A percentile compares a stretch with the other conserved stretches of the same genome.
These are phyloP conservation scores for Nakataea oryzae DNA, from an alignment of 2,329 filamentous ascomycete species.

Conservation along the genomic window DNA sequence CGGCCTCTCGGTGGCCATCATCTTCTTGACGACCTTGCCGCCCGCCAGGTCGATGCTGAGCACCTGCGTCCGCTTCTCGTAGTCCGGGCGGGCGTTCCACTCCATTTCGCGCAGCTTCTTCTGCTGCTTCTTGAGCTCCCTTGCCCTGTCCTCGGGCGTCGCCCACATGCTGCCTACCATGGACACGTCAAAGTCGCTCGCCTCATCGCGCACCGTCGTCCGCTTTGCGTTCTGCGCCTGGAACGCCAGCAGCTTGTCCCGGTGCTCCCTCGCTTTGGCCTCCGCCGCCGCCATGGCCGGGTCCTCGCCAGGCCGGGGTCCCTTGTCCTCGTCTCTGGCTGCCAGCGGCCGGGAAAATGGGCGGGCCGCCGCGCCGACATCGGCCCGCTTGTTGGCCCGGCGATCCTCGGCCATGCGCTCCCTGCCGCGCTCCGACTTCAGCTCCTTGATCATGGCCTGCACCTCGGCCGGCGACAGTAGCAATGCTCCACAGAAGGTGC, in stretches of 20 bases:
- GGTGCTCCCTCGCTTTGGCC: conserved; percentile 62
- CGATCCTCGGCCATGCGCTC: conserved; percentile 81
- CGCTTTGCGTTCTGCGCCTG: conserved; percentile 78
- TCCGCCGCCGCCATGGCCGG: conserved; percentile 43
- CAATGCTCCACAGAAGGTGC: conserved; percentile 75
- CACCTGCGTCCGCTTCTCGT: conserved; percentile 78
- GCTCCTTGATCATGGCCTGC: conserved; percentile 72
- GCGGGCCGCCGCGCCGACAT: conserved; percentile 49
- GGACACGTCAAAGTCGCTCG: conserved; percentile 48
- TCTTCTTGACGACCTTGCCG: conserved; percentile 64
- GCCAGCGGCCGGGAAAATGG: conserved; percentile 43
- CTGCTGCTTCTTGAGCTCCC: conserved; percentile 78
- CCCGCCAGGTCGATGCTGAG: conserved; percentile 75
- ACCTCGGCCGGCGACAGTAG: conserved; percentile 65
- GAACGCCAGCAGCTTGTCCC: conserved; percentile 71
- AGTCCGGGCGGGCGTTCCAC: conserved; percentile 75
- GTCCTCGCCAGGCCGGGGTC: conserved; percentile 13
- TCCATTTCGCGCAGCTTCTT: conserved; percentile 76
- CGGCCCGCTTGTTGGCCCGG: conserved; percentile 53
- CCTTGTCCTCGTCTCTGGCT: conserved; percentile 18
- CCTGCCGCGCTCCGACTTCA: conserved; percentile 75
- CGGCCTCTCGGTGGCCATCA: conserved; percentile 52
- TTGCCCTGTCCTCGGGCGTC: conserved; percentile 68
- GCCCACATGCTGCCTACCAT: conserved; percentile 64
- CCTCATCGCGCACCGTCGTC: conserved; percentile 81